phyloP scores from a whole-genome alignment of 148 eudicot genomes.

The Rhododendron mucronatum region DNA sequence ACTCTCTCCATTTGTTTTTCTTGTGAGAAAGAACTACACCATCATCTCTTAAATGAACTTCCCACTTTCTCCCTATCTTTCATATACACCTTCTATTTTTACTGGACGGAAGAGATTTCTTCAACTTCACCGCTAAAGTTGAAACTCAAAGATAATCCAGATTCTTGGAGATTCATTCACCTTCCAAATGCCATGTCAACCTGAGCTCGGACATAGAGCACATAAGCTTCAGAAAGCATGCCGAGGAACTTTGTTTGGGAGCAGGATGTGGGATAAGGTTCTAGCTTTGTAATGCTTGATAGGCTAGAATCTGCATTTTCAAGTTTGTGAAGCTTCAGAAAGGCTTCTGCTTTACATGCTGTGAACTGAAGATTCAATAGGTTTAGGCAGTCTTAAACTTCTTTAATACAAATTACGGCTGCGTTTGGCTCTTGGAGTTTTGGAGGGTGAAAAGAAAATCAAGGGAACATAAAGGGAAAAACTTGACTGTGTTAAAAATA shows the following conservation, averaged over 20 bases:
- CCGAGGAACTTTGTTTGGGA: conserved; percentile 31
- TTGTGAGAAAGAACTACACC: not conserved
- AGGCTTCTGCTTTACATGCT: conserved; percentile 53
- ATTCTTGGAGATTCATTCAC: conserved; percentile 17
- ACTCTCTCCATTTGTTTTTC: not conserved
- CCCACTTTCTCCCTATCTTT: not conserved
- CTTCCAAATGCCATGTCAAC: conserved; percentile 49
- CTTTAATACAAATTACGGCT: not conserved
- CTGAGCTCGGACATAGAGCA: conserved; percentile 25
- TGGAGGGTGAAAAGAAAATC: not conserved
- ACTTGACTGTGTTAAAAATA: not conserved
- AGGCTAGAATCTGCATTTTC: conserved; percentile 32
- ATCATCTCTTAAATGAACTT: not conserved
- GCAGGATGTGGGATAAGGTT: conserved; percentile 30
- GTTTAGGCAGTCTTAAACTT: not conserved
- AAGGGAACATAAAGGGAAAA: not conserved
- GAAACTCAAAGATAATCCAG: not conserved
- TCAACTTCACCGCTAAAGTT: not conserved
- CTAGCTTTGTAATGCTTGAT: conserved; percentile 22
- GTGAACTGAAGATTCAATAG: conserved; percentile 25
- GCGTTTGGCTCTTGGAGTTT: not conserved
- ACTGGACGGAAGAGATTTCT: not conserved
- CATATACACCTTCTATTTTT: not conserved
- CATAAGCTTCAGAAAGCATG: conserved; percentile 33
- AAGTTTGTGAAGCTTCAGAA: conserved; percentile 41